Conservation (phyloP, 176 grass and related monocot species). For the Saccharum officinarum region DNA sequence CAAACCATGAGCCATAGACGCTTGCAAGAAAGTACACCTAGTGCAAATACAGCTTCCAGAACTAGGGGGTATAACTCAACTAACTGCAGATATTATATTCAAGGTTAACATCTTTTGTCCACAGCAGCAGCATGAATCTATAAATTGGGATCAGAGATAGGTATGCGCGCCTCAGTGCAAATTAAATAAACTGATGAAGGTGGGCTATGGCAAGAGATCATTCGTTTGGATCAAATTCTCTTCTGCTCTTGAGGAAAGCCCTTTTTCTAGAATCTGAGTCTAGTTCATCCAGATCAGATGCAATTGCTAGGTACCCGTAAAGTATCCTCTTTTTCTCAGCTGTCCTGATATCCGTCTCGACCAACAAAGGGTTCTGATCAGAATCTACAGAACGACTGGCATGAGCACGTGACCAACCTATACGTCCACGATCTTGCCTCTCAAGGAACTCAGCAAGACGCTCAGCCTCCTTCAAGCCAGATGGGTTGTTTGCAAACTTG, state of each 20-base stretch:
- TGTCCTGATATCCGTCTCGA: conserved; percentile 68
- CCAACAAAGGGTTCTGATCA: conserved; percentile 75
- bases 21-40: conserved; percentile 20
- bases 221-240: conserved; percentile 75
- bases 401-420: conserved; percentile 62
- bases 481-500: conserved; percentile 67
- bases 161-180: background rate
- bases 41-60: conserved; percentile 18
- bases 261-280: conserved; percentile 87
- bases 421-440: conserved; percentile 71
- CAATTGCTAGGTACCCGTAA: conserved; percentile 83
- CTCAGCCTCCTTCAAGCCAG: conserved; percentile 89
- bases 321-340: conserved; percentile 85
- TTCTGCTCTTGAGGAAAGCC: conserved; percentile 79
- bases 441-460: conserved; percentile 68
- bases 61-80: conserved; percentile 9
- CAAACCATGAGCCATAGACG: background rate
- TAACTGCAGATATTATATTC: conserved; percentile 28
- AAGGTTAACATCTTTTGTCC: background rate
- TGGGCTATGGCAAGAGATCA: conserved; percentile 35
- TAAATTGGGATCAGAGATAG: background rate
- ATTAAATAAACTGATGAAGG: conserved; percentile 34
- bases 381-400: conserved; percentile 48
- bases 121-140: conserved; percentile 25
- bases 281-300: conserved; percentile 71